Evolutionary conservation across 345 rosid genomes (phyloP), one percentile per base, ranked within the genome.

Genomic region (Brassica cretica): DNA sequence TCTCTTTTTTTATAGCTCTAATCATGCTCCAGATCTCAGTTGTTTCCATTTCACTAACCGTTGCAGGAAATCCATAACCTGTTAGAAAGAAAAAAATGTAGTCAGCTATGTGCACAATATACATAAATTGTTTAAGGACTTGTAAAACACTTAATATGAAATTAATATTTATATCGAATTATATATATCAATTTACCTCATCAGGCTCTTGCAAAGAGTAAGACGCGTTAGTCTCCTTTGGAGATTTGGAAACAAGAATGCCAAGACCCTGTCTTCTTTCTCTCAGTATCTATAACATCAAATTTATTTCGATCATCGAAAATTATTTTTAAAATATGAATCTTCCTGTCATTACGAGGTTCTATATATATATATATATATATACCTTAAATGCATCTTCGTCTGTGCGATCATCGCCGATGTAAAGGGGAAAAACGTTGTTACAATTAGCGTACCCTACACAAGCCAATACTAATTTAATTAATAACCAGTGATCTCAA

Each of bases 371-470:
- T 33, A 24, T 24, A 24, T 18, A 44, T 70, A 56, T 60, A 60
- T 11, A 5, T 86, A 95, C 99, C 98, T 91, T 91, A 78, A 96
- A 96, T 55, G 99, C 99, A 76, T 96, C 99, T 73, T 96, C 99
- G 29, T 96, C 98, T 0, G 97, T 96, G n/a, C 88, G 85, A 76
- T 96, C 99, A 66, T 96, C 99, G 0, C 99, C 99, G 8, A 96
- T 93, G 67, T 96, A 96, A 6, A 96, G 87, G 0, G 99, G 99
- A 8, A 93, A 90, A 32, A 90, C 99, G 64, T 93, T 86, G 1
- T 78, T 79, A 77, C 91, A 90, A 59, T 96, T 88, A 41, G 91
- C 91, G 33, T 80, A 96, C 75, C 99, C 99, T 94, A 77, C 33
- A 65, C 49, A 73, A 72, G 62, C 27, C 58, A 68, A 66, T 10